Base-by-base conservation (phyloP, 2,329 filamentous ascomycete species). In the Ustulina deusta region DNA sequence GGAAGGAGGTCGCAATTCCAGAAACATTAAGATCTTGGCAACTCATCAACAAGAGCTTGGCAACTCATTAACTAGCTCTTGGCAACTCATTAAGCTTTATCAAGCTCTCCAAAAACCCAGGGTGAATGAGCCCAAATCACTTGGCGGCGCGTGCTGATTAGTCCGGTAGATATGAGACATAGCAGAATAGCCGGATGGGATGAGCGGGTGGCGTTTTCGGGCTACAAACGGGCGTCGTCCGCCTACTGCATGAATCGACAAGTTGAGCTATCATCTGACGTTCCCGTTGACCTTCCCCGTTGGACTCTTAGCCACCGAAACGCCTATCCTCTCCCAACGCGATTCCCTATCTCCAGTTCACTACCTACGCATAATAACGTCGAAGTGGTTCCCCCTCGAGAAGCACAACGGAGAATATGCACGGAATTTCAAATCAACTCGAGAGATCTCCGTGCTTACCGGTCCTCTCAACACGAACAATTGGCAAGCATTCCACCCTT, bases 21-120 rank as follows among this genome's bases (percentile, higher is more conserved):
- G 25, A 61, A 27, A 48, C 36, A 44, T 15, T 54, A 61, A 66
- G n/a, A n/a, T n/a, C n/a, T n/a, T n/a, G n/a, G n/a, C n/a, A n/a
- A n/a, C n/a, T n/a, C n/a, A n/a, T n/a, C n/a, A n/a, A 46, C 9
- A 46, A 46, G n/a, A 46, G 9, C 42, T 46, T 46, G 42, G 42
- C 42, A 46, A 46, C 42, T n/a, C n/a, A n/a, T n/a, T n/a, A n/a
- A n/a, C n/a, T n/a, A 49, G 17, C 20, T 40, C 68, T 70, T 70
- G 69, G 66, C 66, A 61, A 63, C 29, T 56, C 49, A 54, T 68
- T 58, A 69, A 70, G 66, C 61, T 66, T 64, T 62, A 66, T 66
- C 60, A 60, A 64, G 51, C 51, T 59, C 42, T 62, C 42, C 57
- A 55, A 61, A 32, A 48, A 42, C 11, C 61, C 36, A 57, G 66